phyloP scores from a whole-genome alignment of 352 stramenopile genomes.

The Halophytophthora polymorphica region DNA sequence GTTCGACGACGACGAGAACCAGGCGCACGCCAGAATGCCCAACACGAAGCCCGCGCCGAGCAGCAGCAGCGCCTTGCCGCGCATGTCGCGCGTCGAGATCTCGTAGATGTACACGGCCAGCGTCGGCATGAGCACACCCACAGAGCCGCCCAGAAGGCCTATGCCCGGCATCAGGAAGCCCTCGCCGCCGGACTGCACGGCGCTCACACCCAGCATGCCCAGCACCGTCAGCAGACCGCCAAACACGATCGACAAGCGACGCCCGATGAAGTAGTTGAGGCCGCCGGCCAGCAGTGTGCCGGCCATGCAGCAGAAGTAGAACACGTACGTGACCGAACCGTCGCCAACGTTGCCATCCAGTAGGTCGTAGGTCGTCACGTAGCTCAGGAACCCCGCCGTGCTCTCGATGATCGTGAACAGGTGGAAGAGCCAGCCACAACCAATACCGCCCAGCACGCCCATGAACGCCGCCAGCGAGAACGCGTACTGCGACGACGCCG shows the following conservation, averaged over 20 bases:
- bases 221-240: constrained; percentile 64
- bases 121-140: constrained; percentile 70
- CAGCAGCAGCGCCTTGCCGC: constrained; percentile 73
- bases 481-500: constrained; percentile 82
- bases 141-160: constrained; percentile 46
- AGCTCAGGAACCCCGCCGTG: constrained; percentile 73
- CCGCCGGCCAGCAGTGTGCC: constrained; percentile 51
- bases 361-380: constrained; percentile 74
- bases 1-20: constrained; percentile 67
- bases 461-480: constrained; percentile 82
- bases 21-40: constrained; percentile 57
- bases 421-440: constrained; percentile 79
- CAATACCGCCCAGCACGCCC: constrained; percentile 60
- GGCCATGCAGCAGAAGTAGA: constrained; percentile 52
- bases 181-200: constrained; percentile 47
- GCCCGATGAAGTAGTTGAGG: constrained; percentile 71
- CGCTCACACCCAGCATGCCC: constrained; percentile 67
- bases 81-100: constrained; percentile 82
- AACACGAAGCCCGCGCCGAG: constrained; percentile 69
- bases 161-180: constrained; percentile 65
- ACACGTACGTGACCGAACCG: constrained; percentile 66
- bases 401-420: constrained; percentile 73
- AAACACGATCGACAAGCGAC: constrained; percentile 68
- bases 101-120: constrained; percentile 86
- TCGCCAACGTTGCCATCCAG: constrained; percentile 55